Base-by-base conservation (phyloP, 164 flowering plant species). In the Stephania cephalantha region DNA sequence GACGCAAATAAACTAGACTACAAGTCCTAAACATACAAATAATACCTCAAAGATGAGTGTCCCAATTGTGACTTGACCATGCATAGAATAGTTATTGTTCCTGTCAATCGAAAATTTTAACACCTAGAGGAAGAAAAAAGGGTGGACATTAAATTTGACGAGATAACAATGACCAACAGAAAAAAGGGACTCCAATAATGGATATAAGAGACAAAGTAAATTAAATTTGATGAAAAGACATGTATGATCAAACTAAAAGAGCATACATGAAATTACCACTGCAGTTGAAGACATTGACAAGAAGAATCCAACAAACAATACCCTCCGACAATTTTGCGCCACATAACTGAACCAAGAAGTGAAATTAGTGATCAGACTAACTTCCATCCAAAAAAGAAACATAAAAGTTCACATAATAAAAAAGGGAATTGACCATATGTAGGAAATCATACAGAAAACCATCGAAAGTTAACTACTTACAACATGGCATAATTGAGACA, bases 231-330 rank as follows among this genome's bases (percentile, higher is more conserved):
- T 42, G 68, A 46, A 71, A 74, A 74, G 20, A 70, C 18, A 63
- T 64, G 50, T 18, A 46, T 1, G 18, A 67, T 58, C 25, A 61
- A 61, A 58, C 64, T 13, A 58, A n/a, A 61, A 18, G 66, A 20
- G 76, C 11, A 50, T 20, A 71, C 15, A 69, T 52, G 74, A 79
- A 7, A 71, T 72, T 86, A 95, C 99, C 90, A 95, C 94, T 69
- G 99, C 99, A 44, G 99, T 93, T 76, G 98, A 95, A 75, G 98
- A 95, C 99, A 95, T 93, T 77, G 99, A 93, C n/a, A 95, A 81
- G 75, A 93, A 92, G 61, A 88, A 80, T 69, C 98, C 99, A 74
- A 91, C 89, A 86, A 95, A 95, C 25, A 65, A 92, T 81, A 48
- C 99, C 99, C 83, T 93, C 99, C 45, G 99, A 91, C 82, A 91